These are phyloP conservation scores for Scenedesmus sp. DNA, from an alignment of 163 green algal species.

Conservation along the genomic window DNA sequence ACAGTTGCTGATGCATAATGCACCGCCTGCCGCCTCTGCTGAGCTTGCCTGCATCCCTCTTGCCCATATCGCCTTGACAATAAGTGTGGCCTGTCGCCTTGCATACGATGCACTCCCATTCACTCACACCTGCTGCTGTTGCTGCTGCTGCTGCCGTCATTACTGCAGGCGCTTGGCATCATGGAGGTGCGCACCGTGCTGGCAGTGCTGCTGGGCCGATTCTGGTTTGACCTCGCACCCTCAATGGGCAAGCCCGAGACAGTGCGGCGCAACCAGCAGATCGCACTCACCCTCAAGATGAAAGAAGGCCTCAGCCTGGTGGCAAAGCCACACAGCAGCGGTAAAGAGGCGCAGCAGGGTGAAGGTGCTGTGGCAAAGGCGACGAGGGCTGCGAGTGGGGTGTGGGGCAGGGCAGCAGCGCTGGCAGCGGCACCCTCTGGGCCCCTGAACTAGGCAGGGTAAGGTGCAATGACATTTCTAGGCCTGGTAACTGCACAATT, in stretches of 20 bases:
- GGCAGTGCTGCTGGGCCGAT: constrained; percentile 58
- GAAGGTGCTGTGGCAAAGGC: neutral
- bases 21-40: too few relatives aligned
- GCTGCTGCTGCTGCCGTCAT: neutral
- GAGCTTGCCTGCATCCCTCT: too few relatives aligned
- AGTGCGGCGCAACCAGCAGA: constrained; percentile 47
- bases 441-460: constrained; percentile 21
- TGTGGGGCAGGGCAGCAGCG: neutral
- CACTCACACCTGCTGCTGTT: neutral
- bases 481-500: too few relatives aligned
- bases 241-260: constrained; percentile 41
- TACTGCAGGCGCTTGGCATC: constrained; percentile 17
- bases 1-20: too few relatives aligned
- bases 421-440: constrained; percentile 15
- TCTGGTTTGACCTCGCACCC: constrained; percentile 54
- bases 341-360: neutral
- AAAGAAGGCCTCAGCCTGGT: constrained; percentile 60
- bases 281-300: constrained; percentile 72
- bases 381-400: neutral
- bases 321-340: constrained; percentile 44
- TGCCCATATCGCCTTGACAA: too few relatives aligned
- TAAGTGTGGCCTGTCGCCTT: too few relatives aligned
- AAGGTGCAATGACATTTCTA: too few relatives aligned
- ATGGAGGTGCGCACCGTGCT: constrained; percentile 70
- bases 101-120: too few relatives aligned